Percentiles rank a stretch among this genome's conserved stretches.
These are phyloP conservation scores for Schwanniomyces vanrijiae DNA, from an alignment of 805 yeast species.

Conservation along the genomic window DNA sequence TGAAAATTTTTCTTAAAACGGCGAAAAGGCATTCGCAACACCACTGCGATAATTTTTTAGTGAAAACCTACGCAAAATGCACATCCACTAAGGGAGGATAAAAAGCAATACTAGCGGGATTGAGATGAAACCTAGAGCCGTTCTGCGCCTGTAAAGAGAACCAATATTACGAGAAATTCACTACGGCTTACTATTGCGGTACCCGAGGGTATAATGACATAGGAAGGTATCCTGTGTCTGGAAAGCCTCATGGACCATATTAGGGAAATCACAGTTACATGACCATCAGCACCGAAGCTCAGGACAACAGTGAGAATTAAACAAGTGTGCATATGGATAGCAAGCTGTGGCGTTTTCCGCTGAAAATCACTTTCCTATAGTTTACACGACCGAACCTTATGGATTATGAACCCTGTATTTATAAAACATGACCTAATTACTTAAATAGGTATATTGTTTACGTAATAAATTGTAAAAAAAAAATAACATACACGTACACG, in stretches of 20 bases:
- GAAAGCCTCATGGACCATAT: not conserved
- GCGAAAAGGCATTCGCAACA: slow-evolving; percentile 1
- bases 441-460: too few species aligned
- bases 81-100: not conserved
- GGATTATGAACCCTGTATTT: not conserved
- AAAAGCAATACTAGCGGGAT: not conserved
- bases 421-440: too few species aligned
- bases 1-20: not conserved
- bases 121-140: not conserved
- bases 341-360: not conserved
- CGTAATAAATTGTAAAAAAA: too few species aligned
- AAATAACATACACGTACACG: too few species aligned
- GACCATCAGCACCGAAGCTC: not conserved
- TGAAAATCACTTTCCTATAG: too few species aligned
- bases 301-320: not conserved
- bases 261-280: not conserved
- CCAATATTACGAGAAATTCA: not conserved
- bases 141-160: not conserved
- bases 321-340: not conserved
- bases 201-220: not conserved
- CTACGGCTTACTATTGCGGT: not conserved
- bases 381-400: too few species aligned
- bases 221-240: not conserved
- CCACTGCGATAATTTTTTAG: not conserved
- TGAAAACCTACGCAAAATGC: not conserved